Base-by-base conservation (phyloP, 2,329 filamentous ascomycete species). In the Aspergillus ruber region DNA sequence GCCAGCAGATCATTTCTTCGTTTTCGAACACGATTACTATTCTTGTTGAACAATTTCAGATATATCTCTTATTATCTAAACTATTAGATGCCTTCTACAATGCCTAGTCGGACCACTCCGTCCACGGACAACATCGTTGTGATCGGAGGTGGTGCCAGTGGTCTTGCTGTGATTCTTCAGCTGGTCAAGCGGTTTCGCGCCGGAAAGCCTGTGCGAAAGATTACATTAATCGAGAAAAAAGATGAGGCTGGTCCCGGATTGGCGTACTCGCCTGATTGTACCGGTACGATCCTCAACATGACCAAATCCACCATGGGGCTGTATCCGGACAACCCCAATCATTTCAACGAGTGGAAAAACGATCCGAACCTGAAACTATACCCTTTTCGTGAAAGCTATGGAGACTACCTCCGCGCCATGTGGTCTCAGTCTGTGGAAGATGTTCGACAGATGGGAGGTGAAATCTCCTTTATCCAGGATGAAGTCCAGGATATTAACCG, bases 201-300 rank as follows among this genome's bases (percentile, higher is more conserved):
- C 15, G 49, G 49, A 10, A 41, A 36, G 2, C 4, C 42, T 7
- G 35, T 38, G 6, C 7, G 18, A 12, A 39, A 35, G n/a, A 17
- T 49, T 7, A 47, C 20, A 8, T 15, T 49, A 1, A 36, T 49
- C 12, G 44, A 49, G 15, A 49, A 47, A 35, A 43, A 40, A 12
- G 36, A 18, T 1, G 33, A 17, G 12, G 25, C 39, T 3, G 46
- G 46, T 6, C 49, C 49, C 9, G 49, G 49, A 6, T 25, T 50
- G 8, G 29, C 49, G 35, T 50, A 48, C 17, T 50, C 46, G 3
- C 20, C 46, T 7, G 35, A 35, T 4, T 48, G 46, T n/a, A 21
- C 43, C 3, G 49, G 46, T 7, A 48, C 49, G 8, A 50, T 50
- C 25, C 17, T 48, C 27, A 50, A 48, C 13, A 50, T 48, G 49